Evolutionary conservation across 345 rosid genomes (phyloP).

Genomic region (Boechera stricta): DNA sequence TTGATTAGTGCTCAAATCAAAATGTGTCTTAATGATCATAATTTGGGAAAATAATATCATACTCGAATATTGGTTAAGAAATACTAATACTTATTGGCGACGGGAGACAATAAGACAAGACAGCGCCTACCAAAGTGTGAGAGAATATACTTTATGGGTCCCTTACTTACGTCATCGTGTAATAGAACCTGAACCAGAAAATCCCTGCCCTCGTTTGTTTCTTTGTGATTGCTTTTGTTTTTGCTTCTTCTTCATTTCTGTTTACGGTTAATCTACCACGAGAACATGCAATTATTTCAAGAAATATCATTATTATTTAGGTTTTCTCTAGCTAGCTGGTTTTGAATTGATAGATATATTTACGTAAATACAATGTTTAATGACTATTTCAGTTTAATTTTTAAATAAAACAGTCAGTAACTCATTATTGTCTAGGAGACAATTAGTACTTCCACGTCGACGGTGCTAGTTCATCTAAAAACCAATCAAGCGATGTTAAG

Average conservation of each 20-base stretch:
- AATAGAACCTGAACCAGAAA: slow-evolving; percentile 46
- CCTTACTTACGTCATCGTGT: slow-evolving; percentile 28
- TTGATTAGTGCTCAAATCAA: slow-evolving; percentile 20
- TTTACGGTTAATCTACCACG: background rate
- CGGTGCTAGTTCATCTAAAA: too few relatives aligned
- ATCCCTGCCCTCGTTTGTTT: slow-evolving; percentile 41
- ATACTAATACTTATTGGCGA: background rate
- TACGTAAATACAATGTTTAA: too few relatives aligned
- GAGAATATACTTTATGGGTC: slow-evolving; percentile 32
- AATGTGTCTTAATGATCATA: slow-evolving; percentile 14
- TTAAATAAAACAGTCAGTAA: too few relatives aligned
- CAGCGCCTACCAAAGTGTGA: slow-evolving; percentile 37
- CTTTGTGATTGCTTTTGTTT: slow-evolving; percentile 23
- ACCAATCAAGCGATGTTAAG: slow-evolving; percentile 17
- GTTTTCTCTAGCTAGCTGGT: too few relatives aligned
- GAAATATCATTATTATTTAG: too few relatives aligned
- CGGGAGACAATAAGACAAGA: slow-evolving; percentile 23
- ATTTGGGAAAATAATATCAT: background rate
- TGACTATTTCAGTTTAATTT: too few relatives aligned
- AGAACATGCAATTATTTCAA: too few relatives aligned
- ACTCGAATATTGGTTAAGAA: background rate
- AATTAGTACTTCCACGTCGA: too few relatives aligned
- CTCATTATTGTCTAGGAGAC: too few relatives aligned
- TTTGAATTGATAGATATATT: too few relatives aligned
- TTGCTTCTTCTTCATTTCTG: background rate